Base-by-base conservation (phyloP, 306 rosid genomes). In the Cotoneaster glaucophyllus region DNA sequence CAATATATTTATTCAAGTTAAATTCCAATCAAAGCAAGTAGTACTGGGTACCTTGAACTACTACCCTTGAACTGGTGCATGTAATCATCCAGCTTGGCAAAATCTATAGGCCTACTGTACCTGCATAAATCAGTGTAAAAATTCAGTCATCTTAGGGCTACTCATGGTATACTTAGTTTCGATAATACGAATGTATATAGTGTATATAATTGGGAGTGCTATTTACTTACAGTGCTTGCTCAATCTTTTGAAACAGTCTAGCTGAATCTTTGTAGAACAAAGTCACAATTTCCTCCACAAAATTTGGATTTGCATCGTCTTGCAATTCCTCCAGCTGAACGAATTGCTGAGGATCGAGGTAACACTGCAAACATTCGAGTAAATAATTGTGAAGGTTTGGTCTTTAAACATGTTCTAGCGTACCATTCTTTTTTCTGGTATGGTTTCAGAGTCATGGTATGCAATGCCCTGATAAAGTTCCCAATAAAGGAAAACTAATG, bases 61-160 rank as follows among this genome's bases (percentile, higher is more conserved):
- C 97, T 92, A 7, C 97, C 97, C 88, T 82, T 88, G 84, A 92
- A 90, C 72, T 92, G 96, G 83, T 88, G 97, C 96, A 92, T 84
- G 83, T 63, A 76, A 81, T 82, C 77, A 11, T 88, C 96, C 52
- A 90, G 90, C 81, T 74, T 86, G 48, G 76, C 14, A 64, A 89
- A 92, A 72, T 88, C 84, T 15, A 74, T 32, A 3, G 90, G 91
- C 37, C 44, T 70, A 45, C 74, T 82, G 52, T 29, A 76, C 86
- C 97, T 92, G 83, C 22, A 67, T 3, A 69, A 24, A 62, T 3
- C 71, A 74, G 21, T 50, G 12, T 24, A 18, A 50, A 39, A 74
- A 17, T 65, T 44, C 37, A n/a, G 53, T 34, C 24, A 43, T 61
- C 41, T 4, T 74, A 37, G 4, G 21, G 21, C 50, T 67, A 28